Evolutionary conservation across 768 basidiomycete genomes (phyloP).

Genomic region (Naganishia vishniacii): DNA sequence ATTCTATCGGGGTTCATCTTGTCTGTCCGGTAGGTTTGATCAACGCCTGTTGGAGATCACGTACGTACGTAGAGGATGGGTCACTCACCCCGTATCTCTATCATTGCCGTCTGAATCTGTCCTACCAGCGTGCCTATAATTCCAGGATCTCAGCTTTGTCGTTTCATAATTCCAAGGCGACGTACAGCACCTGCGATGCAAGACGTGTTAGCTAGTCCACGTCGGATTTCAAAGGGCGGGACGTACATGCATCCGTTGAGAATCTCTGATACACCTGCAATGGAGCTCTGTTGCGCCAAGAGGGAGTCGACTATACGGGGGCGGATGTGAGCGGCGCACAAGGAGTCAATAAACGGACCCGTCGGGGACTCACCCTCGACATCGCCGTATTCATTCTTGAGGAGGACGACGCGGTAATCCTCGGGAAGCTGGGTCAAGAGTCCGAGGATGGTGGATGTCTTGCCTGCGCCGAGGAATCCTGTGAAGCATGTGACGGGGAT

Average conservation of each 20-base stretch:
- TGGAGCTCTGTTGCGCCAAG: slow-evolving; percentile 70
- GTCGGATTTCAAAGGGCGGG: too few species aligned
- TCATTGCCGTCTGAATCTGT: slow-evolving; percentile 81
- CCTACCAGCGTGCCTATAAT: slow-evolving; percentile 74
- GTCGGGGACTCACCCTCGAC: slow-evolving; percentile 63
- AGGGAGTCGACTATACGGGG: slow-evolving; percentile 73
- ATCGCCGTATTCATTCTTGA: slow-evolving; percentile 97
- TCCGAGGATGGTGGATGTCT: slow-evolving; percentile 60
- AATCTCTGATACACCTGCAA: slow-evolving; percentile 86
- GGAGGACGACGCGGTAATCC: slow-evolving; percentile 73
- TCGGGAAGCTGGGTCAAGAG: slow-evolving; percentile 73
- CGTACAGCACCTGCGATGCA: slow-evolving; percentile 19
- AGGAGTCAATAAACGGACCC: slow-evolving; percentile 15
- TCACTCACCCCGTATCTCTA: slow-evolving; percentile 71
- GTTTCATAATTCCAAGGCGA: neutral
- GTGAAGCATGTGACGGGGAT: slow-evolving; percentile 93
- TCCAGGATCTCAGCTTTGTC: neutral
- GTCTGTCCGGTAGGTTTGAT: slow-evolving; percentile 42
- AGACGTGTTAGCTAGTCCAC: too few species aligned
- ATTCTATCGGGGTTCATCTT: slow-evolving; percentile 81
- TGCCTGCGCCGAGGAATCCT: slow-evolving; percentile 62
- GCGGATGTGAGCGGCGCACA: too few species aligned
- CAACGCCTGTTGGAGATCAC: too few species aligned
- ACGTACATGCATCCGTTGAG: slow-evolving; percentile 90
- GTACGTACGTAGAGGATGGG: too few species aligned